Evolutionary conservation across 2,329 filamentous ascomycete genomes (phyloP), one percentile per base, ranked within the genome.

Genomic region (Trichoderma gracile): DNA sequence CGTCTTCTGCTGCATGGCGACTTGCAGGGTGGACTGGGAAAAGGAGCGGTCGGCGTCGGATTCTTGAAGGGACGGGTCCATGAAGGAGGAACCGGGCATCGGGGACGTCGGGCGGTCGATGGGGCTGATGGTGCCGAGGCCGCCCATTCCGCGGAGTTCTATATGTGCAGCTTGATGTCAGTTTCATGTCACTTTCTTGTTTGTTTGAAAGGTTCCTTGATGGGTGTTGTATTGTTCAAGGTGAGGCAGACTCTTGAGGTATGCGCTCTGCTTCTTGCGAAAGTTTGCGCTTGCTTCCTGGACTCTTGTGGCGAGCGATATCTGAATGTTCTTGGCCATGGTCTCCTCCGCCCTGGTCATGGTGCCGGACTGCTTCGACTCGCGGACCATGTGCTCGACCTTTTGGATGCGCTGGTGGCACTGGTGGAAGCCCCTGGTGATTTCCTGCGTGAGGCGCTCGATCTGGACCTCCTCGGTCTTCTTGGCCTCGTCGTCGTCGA

Each of bases 321-420:
- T 92, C 77, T 98, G 93, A 65, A 99, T 91, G 74, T 99, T 99
- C 78, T 88, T 89, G 57, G 94, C 95, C 93, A 99, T 98, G 14
- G 87, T 91, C 79, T 97, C 93, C 76, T 99, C 95, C 42, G 92
- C 92, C 70, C 85, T 86, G 70, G 86, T 92, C 69, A 96, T 87
- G 58, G 84, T 85, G 54, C 89, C 90, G 47, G 87, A 84, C 70
- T 88, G 84, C 73, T 89, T 89, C 38, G 91, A 86, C 70, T 97
- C 93, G 68, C 86, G 85, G 60, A 97, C 90, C 88, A 98, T 92
- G 70, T 83, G 83, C 74, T 97, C 93, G 64, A 99, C 89, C 67
- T 89, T 86, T 79, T 96, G 88, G 71, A 99, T 97, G 64, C 91
- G 89, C 66, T 87, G 86, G 76, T 98, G 93, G 75, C 95, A 99